phyloP scores from a whole-genome alignment of 2,329 filamentous ascomycete species.

The Alternaria viburni region DNA sequence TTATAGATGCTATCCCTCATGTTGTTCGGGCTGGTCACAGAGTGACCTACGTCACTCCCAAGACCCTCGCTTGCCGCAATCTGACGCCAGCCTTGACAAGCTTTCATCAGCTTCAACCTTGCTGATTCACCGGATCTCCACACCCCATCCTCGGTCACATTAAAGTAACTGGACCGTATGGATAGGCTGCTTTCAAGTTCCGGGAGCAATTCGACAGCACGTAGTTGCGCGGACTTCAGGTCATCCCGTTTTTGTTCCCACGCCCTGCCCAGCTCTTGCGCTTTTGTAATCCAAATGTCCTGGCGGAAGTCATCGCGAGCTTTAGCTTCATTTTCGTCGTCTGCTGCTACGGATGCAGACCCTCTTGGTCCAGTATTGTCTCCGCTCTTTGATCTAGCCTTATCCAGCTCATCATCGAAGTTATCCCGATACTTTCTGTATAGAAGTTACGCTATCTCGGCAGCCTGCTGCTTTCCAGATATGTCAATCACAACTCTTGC shows the following conservation, averaged over 20 bases:
- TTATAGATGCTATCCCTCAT: background rate
- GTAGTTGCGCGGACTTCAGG: background rate
- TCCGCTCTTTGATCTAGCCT: background rate
- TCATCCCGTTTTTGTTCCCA: background rate
- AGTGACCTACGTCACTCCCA: background rate
- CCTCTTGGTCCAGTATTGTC: background rate
- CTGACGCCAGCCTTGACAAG: background rate
- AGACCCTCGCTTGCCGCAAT: background rate
- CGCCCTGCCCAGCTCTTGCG: background rate
- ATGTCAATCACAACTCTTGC: background rate
- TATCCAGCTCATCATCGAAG: background rate
- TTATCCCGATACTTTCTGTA: background rate
- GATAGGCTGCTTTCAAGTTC: background rate
- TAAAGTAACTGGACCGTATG: background rate
- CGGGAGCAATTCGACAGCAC: background rate
- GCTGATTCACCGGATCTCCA: background rate
- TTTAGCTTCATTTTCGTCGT: background rate
- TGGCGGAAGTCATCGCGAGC: background rate
- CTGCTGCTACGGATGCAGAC: background rate
- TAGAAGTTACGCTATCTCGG: background rate
- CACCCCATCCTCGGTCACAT: background rate
- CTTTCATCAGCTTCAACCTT: background rate
- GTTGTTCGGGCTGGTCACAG: background rate
- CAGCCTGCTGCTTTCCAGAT: background rate
- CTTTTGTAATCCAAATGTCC: background rate